Evolutionary conservation across 306 rosid genomes (phyloP).

Genomic region (Vigna hirtella): DNA sequence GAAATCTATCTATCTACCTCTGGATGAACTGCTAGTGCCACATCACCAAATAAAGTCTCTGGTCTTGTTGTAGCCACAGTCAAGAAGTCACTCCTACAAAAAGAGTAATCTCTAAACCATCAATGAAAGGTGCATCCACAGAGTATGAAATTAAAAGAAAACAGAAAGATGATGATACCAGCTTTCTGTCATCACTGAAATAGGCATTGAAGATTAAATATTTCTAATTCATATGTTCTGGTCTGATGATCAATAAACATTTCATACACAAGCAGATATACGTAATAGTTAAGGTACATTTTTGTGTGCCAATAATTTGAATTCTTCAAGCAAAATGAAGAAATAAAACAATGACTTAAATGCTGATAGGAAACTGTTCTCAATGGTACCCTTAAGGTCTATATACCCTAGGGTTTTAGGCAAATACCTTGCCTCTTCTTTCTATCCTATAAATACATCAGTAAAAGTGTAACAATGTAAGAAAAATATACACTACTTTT

Average conservation of each 20-base stretch:
- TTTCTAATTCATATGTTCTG: background rate
- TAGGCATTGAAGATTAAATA: background rate
- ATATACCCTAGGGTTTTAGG: no score
- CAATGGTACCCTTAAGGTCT: background rate
- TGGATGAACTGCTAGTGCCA: conserved; percentile 92
- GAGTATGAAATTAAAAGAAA: conserved; percentile 25
- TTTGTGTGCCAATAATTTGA: background rate
- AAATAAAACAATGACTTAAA: background rate
- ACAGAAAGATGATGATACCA: conserved; percentile 20
- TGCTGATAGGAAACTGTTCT: background rate
- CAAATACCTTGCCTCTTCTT: no score
- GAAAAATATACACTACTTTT: no score
- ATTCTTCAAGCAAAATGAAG: background rate
- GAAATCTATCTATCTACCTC: conserved; percentile 58
- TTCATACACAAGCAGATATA: background rate
- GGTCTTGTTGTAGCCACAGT: conserved; percentile 97
- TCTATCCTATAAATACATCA: no score
- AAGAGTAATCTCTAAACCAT: conserved; percentile 32
- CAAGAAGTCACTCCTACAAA: conserved; percentile 76
- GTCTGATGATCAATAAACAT: conserved; percentile 1
- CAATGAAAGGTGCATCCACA: conserved; percentile 22
- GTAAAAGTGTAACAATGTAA: no score
- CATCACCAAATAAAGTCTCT: conserved; percentile 97
- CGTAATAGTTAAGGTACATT: background rate
- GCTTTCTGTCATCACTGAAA: background rate